Evolutionary conservation across 371 early-diverging fungal species (phyloP), one percentile per base, ranked within the genome.

Genomic region (Choanephora cucurbitarum): DNA sequence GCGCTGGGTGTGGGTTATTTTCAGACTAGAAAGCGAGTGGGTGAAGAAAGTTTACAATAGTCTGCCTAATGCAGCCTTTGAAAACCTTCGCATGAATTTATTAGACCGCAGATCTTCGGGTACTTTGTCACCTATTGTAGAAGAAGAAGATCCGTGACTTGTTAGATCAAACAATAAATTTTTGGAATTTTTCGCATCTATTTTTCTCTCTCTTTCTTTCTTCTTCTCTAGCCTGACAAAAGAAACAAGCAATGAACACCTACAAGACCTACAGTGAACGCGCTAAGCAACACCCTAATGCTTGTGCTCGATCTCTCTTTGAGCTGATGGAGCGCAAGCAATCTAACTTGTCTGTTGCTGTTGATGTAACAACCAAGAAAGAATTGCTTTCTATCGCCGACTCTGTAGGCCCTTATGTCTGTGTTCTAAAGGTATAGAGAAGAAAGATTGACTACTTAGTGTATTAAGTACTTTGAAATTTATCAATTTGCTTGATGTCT

Each of bases 1-100:
- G 48, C 75, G 97, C 41, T 94, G 94, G 89, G 73, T 95, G 45
- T 97, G 97, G 97, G 88, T 92, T 0, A 88, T 93, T 46, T 89
- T 95, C 64, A 71, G 96, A 17, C 67, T 94, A 45, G 97, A 97
- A 71, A 75, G 80, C 39, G 92, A 90, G 66, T 88, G 85, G 87
- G 84, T 89, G 3, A 79, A 80, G 51, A 75, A 74, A 24, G 50
- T 65, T 0, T 68, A 67, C 42, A 65, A 24, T 17, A 42, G 58
- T 5, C 39, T 75, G 22, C 75, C 75, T 0, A 32, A 37, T 44
- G 34, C 33, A n/a, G 49, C 42, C 11, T 50, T 49, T 28, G 58
- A 60, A 11, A 46, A 44, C 13, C 21, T 64, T 8, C 22, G 61
- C 9, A 58, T 64, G 56, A 58, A 54, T 15, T n/a, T 54, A 13